Conservation (phyloP, 2,329 filamentous ascomycete genomes). For the Karstenula rhodostoma region DNA sequence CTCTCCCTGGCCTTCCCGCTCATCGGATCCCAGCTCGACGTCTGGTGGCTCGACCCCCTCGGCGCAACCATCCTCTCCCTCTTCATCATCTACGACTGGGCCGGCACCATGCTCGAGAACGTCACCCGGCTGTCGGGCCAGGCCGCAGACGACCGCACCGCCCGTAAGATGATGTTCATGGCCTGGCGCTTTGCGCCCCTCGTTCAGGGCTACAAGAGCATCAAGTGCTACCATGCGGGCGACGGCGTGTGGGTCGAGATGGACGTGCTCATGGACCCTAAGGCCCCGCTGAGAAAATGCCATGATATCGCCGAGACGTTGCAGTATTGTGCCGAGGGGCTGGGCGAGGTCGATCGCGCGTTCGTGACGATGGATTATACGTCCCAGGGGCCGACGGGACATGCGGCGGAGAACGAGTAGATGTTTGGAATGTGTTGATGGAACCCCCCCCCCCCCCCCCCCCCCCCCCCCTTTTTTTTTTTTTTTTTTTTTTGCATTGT, state of each 20-base stretch:
- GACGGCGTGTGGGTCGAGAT: conserved; percentile 71
- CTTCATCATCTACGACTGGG: conserved; percentile 76
- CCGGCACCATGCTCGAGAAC: conserved; percentile 67
- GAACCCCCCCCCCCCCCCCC: too few species aligned
- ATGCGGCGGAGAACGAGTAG: conserved; percentile 42
- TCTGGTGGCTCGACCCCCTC: conserved; percentile 74
- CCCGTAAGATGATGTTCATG: conserved; percentile 67
- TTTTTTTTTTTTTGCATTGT: too few species aligned
- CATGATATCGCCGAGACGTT: conserved; percentile 70
- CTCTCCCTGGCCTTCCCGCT: conserved; percentile 69
- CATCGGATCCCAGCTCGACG: conserved; percentile 64
- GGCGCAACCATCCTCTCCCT: conserved; percentile 70
- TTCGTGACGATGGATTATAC: conserved; percentile 62
- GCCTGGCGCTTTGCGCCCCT: conserved; percentile 65
- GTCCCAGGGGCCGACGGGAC: conserved; percentile 51
- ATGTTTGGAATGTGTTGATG: background rate
- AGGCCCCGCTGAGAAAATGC: conserved; percentile 59
- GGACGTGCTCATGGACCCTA: conserved; percentile 65
- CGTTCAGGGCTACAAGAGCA: conserved; percentile 62
- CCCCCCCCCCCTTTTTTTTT: too few species aligned
- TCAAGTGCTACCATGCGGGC: conserved; percentile 68
- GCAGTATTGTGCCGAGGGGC: conserved; percentile 59
- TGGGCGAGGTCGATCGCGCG: conserved; percentile 61
- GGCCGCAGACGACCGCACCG: conserved; percentile 60
- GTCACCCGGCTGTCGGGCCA: conserved; percentile 67